Base-by-base conservation (phyloP, 2,329 filamentous ascomycete genomes). In the Fusarium sacchari region DNA sequence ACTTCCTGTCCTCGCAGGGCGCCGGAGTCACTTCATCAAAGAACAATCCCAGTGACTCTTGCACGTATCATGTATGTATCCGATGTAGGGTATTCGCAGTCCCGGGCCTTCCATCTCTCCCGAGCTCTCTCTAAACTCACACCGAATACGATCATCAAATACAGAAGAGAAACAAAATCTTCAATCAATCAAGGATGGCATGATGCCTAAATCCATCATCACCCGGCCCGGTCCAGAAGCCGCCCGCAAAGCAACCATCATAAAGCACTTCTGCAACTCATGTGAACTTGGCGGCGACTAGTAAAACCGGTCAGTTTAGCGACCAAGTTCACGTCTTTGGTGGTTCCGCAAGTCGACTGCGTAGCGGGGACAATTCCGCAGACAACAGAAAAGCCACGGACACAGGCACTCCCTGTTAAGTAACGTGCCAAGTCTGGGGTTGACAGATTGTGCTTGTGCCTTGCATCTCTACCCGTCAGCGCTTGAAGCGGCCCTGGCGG, bases 401-500 rank as follows among this genome's bases (percentile, higher is more conserved):
- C 39, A 40, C 44, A 22, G 40, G 34, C 39, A 43, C 43, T 49
- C 59, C 52, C 59, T 61, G 58, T 32, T 60, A 53, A 59, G 71
- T 64, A 44, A 40, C 44, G 43, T 64, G 67, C 57, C 42, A 69
- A 76, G 53, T 67, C 65, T 65, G 62, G 64, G 66, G 49, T 62
- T 57, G 72, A 61, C 69, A 71, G 64, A 39, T 63, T 15, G 66
- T 67, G 62, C 71, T 63, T 15, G 68, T 67, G 62, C 71, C 53
- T 62, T 71, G 61, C 47, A 66, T 42, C 24, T 49, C 28, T 55
- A 37, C 59, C 59, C 28, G 40, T 44, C 43, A 52, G 72, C 74
- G 67, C 69, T 68, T 76, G 64, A 58, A 64, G 74, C 69, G 73
- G 74, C 57, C 50, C 15, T 26, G 20, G 71, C 49, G 28, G 69